These are phyloP conservation scores for Novymonas esmeraldas DNA, from an alignment of 208 protist genomes.

Conservation along the genomic window DNA sequence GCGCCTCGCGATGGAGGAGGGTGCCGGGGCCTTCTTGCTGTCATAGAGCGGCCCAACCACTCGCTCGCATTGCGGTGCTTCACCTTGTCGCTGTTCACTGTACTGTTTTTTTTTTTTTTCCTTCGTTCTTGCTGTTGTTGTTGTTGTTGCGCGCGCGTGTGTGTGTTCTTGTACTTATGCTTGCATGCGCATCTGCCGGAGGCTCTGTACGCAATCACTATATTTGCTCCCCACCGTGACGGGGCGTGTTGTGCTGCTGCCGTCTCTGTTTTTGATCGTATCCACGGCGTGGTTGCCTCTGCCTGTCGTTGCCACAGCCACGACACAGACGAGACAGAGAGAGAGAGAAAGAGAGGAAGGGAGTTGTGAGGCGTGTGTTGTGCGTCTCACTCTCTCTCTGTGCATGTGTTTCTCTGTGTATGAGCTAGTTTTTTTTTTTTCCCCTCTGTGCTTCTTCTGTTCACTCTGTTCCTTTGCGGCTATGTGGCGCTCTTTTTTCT, in stretches of 20 bases:
- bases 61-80: background rate
- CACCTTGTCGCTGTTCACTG: background rate
- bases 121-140: background rate
- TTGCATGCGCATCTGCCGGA: too few relatives aligned
- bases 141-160: background rate
- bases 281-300: too few relatives aligned
- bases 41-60: too few relatives aligned
- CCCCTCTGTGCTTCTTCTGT: background rate
- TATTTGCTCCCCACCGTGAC: too few relatives aligned
- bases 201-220: too few relatives aligned
- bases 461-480: background rate
- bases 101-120: background rate
- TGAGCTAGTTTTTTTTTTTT: too few relatives aligned
- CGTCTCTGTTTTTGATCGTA: too few relatives aligned
- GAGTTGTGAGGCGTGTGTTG: background rate
- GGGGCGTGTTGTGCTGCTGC: background rate
- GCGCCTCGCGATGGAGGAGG: conserved; percentile 85
- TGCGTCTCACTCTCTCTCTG: background rate
- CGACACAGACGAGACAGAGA: too few relatives aligned
- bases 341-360: background rate
- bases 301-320: too few relatives aligned
- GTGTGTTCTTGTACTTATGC: background rate
- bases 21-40: conserved; percentile 81
- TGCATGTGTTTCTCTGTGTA: background rate
- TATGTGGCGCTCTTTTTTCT: too few relatives aligned